Evolutionary conservation across 2,329 filamentous ascomycete species (phyloP).

Genomic region (Cercospora berteroae): DNA sequence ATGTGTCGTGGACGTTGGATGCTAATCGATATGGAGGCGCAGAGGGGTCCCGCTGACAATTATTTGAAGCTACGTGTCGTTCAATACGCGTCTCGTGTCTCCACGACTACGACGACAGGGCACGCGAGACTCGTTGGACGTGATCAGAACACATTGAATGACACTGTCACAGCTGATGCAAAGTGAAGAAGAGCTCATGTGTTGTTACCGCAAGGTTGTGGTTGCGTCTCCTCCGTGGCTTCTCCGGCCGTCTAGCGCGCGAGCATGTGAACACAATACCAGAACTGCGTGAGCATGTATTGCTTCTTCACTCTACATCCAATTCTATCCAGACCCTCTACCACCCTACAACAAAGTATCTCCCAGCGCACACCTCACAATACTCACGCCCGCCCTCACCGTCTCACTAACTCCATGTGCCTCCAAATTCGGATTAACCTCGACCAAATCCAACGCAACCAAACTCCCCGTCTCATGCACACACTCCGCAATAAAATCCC

Average conservation of each 20-base stretch:
- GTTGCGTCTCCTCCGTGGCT: not conserved
- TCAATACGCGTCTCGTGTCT: not conserved
- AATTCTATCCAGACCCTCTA: not conserved
- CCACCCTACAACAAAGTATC: constrained; percentile 72
- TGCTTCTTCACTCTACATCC: not conserved
- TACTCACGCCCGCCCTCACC: constrained; percentile 81
- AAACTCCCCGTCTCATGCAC: constrained; percentile 57
- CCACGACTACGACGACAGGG: not conserved
- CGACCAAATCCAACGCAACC: constrained; percentile 58
- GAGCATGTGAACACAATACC: not conserved
- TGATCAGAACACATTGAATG: not conserved
- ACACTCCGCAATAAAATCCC: constrained; percentile 87
- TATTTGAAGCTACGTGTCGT: constrained; percentile 15
- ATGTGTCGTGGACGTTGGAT: not conserved
- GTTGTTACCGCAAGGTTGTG: not conserved
- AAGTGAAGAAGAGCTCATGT: not conserved
- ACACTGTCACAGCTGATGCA: not conserved
- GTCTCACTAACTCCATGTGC: constrained; percentile 73
- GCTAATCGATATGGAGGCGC: not conserved
- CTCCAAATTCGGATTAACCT: constrained; percentile 53
- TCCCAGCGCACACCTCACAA: constrained; percentile 87
- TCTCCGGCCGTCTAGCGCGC: not conserved
- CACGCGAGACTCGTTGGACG: not conserved
- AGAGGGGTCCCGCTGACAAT: not conserved
- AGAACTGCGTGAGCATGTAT: not conserved